phyloP scores from a whole-genome alignment of 106 monocot genomes.

The Allium sativum region DNA sequence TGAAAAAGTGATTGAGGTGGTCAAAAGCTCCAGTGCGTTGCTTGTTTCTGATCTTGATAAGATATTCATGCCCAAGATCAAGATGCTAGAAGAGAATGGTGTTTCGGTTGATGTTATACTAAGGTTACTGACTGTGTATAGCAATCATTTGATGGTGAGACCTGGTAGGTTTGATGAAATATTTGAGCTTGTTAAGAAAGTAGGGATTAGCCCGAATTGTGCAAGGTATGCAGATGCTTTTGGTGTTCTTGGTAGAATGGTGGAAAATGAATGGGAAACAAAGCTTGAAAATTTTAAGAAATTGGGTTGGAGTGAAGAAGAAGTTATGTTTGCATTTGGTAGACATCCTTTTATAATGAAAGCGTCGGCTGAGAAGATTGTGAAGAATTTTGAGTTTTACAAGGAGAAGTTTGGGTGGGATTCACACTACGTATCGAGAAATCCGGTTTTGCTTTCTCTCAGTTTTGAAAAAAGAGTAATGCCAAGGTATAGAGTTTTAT shows the following conservation, averaged over 20 bases:
- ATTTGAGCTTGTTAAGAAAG: background rate
- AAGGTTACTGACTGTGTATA: slow-evolving; percentile 2
- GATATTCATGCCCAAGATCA: slow-evolving; percentile 4
- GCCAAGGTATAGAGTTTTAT: slow-evolving; percentile 17
- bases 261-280: slow-evolving; percentile 1
- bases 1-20: background rate
- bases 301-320: slow-evolving; percentile 25
- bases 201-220: slow-evolving; percentile 15
- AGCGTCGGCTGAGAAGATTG: slow-evolving; percentile 15
- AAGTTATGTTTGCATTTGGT: slow-evolving; percentile 11
- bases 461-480: slow-evolving; percentile 27
- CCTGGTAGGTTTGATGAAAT: background rate
- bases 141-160: background rate
- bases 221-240: slow-evolving; percentile 15
- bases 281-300: slow-evolving; percentile 20
- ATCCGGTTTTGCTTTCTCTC: slow-evolving; percentile 14
- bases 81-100: slow-evolving; percentile 4
- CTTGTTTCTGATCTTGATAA: slow-evolving; percentile 9
- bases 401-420: slow-evolving; percentile 10
- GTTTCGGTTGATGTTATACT: slow-evolving; percentile 3
- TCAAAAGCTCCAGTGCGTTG: slow-evolving; percentile 4
- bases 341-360: slow-evolving; percentile 21
- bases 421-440: slow-evolving; percentile 3
- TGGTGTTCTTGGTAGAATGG: slow-evolving; percentile 7
- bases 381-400: slow-evolving; percentile 18